A percentile compares a stretch with the other conserved stretches of the same genome.
These are phyloP conservation scores for Pseudopyricularia cyperi DNA, from an alignment of 2,329 filamentous ascomycete genomes.

Conservation along the genomic window DNA sequence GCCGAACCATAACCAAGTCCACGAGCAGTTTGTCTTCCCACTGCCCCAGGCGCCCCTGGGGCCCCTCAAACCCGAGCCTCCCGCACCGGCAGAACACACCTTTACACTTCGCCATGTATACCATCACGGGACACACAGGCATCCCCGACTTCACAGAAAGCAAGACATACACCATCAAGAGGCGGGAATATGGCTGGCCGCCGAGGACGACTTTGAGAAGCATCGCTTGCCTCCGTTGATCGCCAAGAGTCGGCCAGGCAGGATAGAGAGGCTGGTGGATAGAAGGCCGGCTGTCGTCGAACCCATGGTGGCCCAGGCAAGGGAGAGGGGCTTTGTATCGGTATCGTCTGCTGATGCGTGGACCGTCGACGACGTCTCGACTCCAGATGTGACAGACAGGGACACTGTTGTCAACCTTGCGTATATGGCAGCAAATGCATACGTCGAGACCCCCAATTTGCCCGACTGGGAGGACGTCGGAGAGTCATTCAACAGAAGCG, in stretches of 20 bases:
- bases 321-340: constrained; percentile 53
- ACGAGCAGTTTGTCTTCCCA: constrained; percentile 30
- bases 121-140: constrained; percentile 73
- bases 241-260: constrained; percentile 50
- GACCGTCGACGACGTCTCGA: constrained; percentile 65
- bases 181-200: constrained; percentile 48
- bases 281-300: constrained; percentile 66
- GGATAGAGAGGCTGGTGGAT: constrained; percentile 72
- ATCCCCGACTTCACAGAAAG: constrained; percentile 65
- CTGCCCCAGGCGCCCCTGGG: constrained; percentile 25
- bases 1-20: constrained; percentile 13
- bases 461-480: constrained; percentile 77
- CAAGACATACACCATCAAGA: constrained; percentile 52
- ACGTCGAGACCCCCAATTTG: constrained; percentile 58
- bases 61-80: constrained; percentile 27
- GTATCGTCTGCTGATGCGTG: constrained; percentile 63
- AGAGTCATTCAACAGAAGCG: constrained; percentile 68
- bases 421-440: constrained; percentile 80
- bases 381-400: constrained; percentile 76
- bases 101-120: constrained; percentile 77
- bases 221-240: constrained; percentile 38
- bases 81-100: constrained; percentile 37
- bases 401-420: constrained; percentile 74
- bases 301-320: constrained; percentile 60
- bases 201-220: constrained; percentile 42